Conservation (phyloP, 179 eudicot genomes). For the Silene vulgaris region DNA sequence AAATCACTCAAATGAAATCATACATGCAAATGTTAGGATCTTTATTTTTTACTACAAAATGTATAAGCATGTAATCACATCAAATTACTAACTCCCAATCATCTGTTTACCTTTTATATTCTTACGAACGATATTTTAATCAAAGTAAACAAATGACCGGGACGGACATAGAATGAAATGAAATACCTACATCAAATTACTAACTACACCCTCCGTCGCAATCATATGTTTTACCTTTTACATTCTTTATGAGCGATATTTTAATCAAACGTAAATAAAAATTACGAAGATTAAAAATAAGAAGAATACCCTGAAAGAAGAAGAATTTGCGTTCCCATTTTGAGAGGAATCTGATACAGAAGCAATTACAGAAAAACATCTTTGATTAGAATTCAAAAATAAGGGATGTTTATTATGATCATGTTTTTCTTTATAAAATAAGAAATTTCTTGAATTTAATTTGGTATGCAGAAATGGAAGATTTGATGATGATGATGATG, state of each 20-base stretch:
- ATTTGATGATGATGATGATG: constrained; percentile 16
- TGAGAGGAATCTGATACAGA: constrained; percentile 25
- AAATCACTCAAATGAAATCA: no score
- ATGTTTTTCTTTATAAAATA: constrained; percentile 8
- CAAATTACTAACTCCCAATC: neutral
- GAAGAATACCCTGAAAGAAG: constrained; percentile 33
- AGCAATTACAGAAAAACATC: constrained; percentile 24
- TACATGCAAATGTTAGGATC: neutral
- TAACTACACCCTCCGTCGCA: neutral
- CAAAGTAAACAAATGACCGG: neutral
- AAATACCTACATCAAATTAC: neutral
- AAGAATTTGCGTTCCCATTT: constrained; percentile 21
- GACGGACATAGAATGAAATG: no score
- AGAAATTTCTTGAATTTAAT: constrained; percentile 21
- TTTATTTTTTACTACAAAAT: neutral
- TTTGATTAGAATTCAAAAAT: neutral
- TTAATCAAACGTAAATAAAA: neutral
- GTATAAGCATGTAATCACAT: neutral
- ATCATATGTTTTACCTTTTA: neutral
- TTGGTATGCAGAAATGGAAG: neutral
- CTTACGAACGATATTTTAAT: neutral
- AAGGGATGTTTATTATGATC: constrained; percentile 2
- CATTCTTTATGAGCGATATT: neutral
- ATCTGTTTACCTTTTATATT: neutral
- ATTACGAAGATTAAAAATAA: neutral